Evolutionary conservation across 2,329 filamentous ascomycete species (phyloP).

Genomic region (Penicillium sp.): DNA sequence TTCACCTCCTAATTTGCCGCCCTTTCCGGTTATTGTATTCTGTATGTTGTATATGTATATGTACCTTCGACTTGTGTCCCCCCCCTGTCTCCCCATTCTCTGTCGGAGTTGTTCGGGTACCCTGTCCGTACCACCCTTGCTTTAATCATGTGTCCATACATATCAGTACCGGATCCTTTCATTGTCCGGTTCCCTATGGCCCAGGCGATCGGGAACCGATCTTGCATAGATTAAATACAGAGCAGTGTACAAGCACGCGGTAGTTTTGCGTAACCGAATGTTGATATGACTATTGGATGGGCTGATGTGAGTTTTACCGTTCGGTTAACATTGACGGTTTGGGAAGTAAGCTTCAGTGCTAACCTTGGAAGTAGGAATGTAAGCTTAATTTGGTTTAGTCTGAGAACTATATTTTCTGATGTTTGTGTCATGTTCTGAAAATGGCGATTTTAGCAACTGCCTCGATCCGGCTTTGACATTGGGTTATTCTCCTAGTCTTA

Average conservation of each 20-base stretch:
- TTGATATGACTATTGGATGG: neutral
- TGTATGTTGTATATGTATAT: neutral
- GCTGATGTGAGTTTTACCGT: neutral
- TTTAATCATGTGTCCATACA: neutral
- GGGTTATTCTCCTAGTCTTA: neutral
- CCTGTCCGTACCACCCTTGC: neutral
- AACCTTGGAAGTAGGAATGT: neutral
- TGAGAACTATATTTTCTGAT: neutral
- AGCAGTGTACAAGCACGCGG: slow-evolving; percentile 1
- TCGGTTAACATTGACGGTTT: slow-evolving; percentile 1
- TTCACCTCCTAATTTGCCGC: too few species aligned
- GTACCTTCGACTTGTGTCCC: neutral
- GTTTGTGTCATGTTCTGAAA: too few species aligned
- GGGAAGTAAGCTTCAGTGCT: neutral
- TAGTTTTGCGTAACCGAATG: neutral
- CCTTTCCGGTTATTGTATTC: too few species aligned
- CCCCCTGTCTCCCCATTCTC: neutral
- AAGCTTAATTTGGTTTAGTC: neutral
- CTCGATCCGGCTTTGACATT: neutral
- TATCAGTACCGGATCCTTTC: neutral
- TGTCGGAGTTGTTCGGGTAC: neutral
- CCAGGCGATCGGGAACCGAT: slow-evolving; percentile 3
- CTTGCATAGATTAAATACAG: neutral
- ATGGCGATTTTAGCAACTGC: neutral
- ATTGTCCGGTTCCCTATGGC: neutral